Conservation (phyloP, 148 eudicot genomes). For the Fagopyrum homotropicum region DNA sequence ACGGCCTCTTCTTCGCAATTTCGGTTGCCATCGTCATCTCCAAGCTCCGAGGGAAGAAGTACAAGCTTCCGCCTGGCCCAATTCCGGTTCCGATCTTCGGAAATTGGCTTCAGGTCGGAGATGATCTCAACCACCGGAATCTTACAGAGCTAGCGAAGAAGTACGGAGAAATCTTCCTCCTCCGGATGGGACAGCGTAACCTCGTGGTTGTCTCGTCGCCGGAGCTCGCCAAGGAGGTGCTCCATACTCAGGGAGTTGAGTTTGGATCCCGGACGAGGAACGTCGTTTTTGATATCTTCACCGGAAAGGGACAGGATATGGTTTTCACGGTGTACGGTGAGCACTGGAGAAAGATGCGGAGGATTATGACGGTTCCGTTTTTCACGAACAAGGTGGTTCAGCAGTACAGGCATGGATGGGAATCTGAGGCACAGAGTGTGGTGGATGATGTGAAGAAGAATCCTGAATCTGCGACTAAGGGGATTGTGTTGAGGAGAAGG, state of each 20-base stretch:
- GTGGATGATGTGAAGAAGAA: conserved; percentile 30
- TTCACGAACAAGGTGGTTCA: conserved; percentile 53
- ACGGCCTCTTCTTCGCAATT: conserved; percentile 14
- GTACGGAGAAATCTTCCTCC: conserved; percentile 32
- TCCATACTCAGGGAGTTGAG: conserved; percentile 49
- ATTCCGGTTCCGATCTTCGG: conserved; percentile 36
- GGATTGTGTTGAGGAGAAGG: conserved; percentile 41
- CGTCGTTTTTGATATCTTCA: conserved; percentile 54
- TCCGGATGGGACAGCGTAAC: conserved; percentile 38
- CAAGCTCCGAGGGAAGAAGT: conserved; percentile 15
- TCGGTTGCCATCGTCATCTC: conserved; percentile 1
- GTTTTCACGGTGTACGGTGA: conserved; percentile 47
- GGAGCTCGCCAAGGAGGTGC: conserved; percentile 37
- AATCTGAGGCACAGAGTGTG: conserved; percentile 33
- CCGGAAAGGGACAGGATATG: conserved; percentile 51
- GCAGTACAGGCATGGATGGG: conserved; percentile 36
- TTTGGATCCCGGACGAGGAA: conserved; percentile 51
- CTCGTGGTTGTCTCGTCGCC: conserved; percentile 44
- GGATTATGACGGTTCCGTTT: conserved; percentile 55
- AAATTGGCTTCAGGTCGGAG: conserved; percentile 53
- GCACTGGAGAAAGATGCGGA: conserved; percentile 53
- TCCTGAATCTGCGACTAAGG: conserved; percentile 16
- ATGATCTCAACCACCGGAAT: conserved; percentile 43
- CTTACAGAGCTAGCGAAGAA: conserved; percentile 28
- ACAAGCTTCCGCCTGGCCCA: conserved; percentile 36